Evolutionary conservation across 345 rosid species (phyloP).

Genomic region (Cardiospermum halicacabum): DNA sequence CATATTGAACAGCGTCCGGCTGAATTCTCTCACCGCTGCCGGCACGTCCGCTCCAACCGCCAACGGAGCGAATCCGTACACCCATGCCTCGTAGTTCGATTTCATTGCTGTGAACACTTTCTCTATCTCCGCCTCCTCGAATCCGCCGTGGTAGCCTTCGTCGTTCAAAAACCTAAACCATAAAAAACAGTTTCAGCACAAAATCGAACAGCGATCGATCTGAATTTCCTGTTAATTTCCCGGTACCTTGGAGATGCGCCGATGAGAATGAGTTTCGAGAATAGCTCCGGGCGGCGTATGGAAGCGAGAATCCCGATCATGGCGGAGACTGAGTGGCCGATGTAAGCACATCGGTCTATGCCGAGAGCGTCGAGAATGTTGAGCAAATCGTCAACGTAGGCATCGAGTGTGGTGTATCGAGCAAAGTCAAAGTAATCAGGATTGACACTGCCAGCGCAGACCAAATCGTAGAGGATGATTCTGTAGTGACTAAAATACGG

Average conservation of each 20-base stretch:
- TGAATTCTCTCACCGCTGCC: conserved; percentile 70
- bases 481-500: conserved; percentile 52
- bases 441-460: conserved; percentile 83
- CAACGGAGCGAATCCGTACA: conserved; percentile 59
- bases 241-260: conserved; percentile 75
- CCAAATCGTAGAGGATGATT: conserved; percentile 70
- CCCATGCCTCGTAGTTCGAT: conserved; percentile 82
- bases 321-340: conserved; percentile 90
- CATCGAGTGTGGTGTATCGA: conserved; percentile 63
- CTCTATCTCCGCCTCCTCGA: conserved; percentile 56
- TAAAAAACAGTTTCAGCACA: background rate
- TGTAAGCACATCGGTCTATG: conserved; percentile 53
- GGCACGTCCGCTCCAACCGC: conserved; percentile 87
- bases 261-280: conserved; percentile 68
- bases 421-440: conserved; percentile 66
- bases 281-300: conserved; percentile 72
- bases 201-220: background rate
- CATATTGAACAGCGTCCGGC: conserved; percentile 86
- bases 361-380: conserved; percentile 63
- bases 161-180: conserved; percentile 50
- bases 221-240: no score
- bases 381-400: conserved; percentile 74
- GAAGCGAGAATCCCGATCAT: conserved; percentile 87
- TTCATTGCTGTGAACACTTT: conserved; percentile 72
- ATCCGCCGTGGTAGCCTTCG: conserved; percentile 69